Conservation (phyloP, 208 protist genomes). For the Phytomonas francai region DNA sequence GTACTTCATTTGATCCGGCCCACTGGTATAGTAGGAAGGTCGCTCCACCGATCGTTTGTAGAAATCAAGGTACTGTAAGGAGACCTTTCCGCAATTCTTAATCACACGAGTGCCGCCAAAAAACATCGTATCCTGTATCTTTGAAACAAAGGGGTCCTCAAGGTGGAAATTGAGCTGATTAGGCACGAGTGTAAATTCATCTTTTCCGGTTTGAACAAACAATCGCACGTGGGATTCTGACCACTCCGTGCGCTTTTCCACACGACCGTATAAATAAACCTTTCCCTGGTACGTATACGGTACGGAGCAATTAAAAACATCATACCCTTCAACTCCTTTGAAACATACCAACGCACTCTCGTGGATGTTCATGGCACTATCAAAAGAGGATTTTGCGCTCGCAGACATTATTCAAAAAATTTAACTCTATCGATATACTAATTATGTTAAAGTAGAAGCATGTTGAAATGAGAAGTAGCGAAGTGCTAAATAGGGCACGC, state of each 20-base stretch:
- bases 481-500: constrained; percentile 11
- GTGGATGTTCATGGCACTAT: constrained; percentile 21
- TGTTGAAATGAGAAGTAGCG: constrained; percentile 1
- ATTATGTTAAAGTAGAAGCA: constrained; percentile 7
- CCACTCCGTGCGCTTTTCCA: constrained; percentile 50
- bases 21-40: constrained; percentile 39
- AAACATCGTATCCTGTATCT: constrained; percentile 33
- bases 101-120: constrained; percentile 44
- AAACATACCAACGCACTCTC: constrained; percentile 41
- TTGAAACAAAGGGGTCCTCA: constrained; percentile 40
- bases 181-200: constrained; percentile 40
- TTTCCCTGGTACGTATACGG: constrained; percentile 44
- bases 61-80: constrained; percentile 40
- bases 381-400: neutral
- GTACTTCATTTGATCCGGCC: constrained; percentile 53
- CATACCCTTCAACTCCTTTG: constrained; percentile 51
- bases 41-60: constrained; percentile 24
- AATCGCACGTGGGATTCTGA: constrained; percentile 46
- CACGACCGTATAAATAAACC: constrained; percentile 42
- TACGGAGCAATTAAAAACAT: constrained; percentile 62
- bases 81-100: constrained; percentile 28
- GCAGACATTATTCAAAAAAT: constrained; percentile 1
- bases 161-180: constrained; percentile 24
- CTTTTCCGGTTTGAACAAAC: constrained; percentile 44
- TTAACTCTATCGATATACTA: neutral